Percentiles rank a stretch among this genome's conserved stretches.
These are phyloP conservation scores for Pleodorina starrii DNA, from an alignment of 139 green algal genomes.

Conservation along the genomic window DNA sequence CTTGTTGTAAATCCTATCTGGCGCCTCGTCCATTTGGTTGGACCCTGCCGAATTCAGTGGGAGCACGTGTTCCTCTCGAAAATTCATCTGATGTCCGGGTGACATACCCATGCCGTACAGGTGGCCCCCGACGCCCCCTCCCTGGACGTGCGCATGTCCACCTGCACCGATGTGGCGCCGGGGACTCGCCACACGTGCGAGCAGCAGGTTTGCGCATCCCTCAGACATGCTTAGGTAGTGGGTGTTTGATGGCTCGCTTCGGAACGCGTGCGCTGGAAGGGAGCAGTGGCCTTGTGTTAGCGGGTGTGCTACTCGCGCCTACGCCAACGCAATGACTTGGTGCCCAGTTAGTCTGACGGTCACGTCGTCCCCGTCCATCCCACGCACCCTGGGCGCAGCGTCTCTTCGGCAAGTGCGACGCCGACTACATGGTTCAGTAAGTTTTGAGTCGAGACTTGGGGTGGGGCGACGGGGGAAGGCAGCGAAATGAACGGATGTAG, in stretches of 20 bases:
- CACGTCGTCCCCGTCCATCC: background rate
- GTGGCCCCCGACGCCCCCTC: constrained; percentile 31
- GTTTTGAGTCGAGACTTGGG: background rate
- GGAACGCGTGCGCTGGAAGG: background rate
- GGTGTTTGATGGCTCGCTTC: background rate
- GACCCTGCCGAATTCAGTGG: too few species aligned
- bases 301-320: background rate
- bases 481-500: background rate
- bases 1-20: too few species aligned
- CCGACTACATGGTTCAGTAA: constrained; percentile 40
- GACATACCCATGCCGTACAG: background rate
- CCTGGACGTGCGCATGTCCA: constrained; percentile 9
- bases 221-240: background rate
- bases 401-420: constrained; percentile 45
- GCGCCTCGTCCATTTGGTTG: too few species aligned
- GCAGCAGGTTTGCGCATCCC: background rate
- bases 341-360: background rate
- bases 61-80: too few species aligned
- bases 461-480: too few species aligned
- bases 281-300: background rate
- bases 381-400: background rate
- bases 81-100: too few species aligned
- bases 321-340: background rate
- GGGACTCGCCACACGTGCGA: constrained; percentile 47
- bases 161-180: constrained; percentile 33